Conservation (phyloP, 768 basidiomycete species). For the Candolleomyces aberdarensis region DNA sequence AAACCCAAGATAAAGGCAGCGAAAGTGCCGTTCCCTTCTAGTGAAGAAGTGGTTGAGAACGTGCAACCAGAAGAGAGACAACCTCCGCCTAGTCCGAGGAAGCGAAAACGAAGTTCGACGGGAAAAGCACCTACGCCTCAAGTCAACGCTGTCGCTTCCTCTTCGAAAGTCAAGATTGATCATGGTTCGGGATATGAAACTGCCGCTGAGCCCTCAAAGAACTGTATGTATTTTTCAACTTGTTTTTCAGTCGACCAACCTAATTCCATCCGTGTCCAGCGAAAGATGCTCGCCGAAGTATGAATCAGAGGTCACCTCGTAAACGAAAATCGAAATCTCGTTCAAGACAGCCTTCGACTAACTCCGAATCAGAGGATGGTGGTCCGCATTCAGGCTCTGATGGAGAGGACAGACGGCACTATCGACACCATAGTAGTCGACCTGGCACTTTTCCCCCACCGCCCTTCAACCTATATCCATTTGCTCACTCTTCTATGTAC, state of each 20-base stretch:
- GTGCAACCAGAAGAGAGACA: not conserved
- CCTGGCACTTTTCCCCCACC: not conserved
- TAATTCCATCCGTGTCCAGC: not conserved
- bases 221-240: not conserved
- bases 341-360: not conserved
- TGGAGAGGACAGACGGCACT: not conserved
- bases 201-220: not conserved
- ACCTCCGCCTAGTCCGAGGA: slow-evolving; percentile 9
- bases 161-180: slow-evolving; percentile 1
- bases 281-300: slow-evolving; percentile 5
- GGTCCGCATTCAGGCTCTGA: not conserved
- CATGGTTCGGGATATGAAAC: not conserved
- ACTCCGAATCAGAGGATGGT: slow-evolving; percentile 3
- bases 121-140: not conserved
- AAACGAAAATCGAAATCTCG: slow-evolving; percentile 9
- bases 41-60: not conserved
- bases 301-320: slow-evolving; percentile 4
- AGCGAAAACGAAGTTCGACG: slow-evolving; percentile 21
- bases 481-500: not conserved
- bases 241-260: not conserved
- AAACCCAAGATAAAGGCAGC: not conserved
- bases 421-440: not conserved
- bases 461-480: not conserved
- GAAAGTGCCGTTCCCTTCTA: not conserved
- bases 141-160: not conserved